Conservation (phyloP, 768 basidiomycete species). For the Aureoboletus auriporus region DNA sequence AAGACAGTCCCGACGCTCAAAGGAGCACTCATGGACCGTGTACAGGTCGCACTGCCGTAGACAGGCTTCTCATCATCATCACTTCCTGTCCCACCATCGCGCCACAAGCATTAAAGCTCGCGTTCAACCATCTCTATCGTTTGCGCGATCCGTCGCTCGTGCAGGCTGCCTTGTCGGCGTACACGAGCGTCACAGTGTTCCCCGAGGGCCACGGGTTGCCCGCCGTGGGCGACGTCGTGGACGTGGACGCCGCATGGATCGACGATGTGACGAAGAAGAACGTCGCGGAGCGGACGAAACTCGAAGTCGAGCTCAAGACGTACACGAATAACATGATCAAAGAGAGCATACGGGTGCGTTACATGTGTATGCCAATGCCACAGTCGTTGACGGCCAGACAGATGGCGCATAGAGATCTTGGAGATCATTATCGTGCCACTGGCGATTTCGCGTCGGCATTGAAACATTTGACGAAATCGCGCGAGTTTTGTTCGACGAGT, state of each 20-base stretch:
- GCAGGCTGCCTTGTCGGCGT: conserved; percentile 46
- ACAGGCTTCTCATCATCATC: conserved; percentile 69
- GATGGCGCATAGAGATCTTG: conserved; percentile 92
- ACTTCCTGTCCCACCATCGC: conserved; percentile 63
- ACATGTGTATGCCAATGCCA: neutral
- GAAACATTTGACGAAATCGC: conserved; percentile 83
- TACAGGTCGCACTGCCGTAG: conserved; percentile 71
- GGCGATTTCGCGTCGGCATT: conserved; percentile 73
- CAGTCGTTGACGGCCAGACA: conserved; percentile 25
- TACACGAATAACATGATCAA: conserved; percentile 98
- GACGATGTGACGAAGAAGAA: conserved; percentile 66
- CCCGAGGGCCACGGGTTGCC: conserved; percentile 39
- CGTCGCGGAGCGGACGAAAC: conserved; percentile 67
- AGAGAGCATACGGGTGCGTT: conserved; percentile 86
- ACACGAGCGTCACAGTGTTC: conserved; percentile 42
- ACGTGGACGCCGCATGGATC: conserved; percentile 66
- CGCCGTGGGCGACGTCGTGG: conserved; percentile 42
- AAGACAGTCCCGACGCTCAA: neutral
- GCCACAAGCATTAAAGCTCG: conserved; percentile 65
- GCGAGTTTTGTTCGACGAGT: conserved; percentile 89
- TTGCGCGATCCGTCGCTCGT: conserved; percentile 67
- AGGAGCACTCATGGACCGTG: neutral
- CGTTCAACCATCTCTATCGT: conserved; percentile 57
- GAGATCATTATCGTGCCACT: conserved; percentile 65
- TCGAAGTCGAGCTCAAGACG: conserved; percentile 93